These are phyloP conservation scores for Dryas drummondii DNA, from an alignment of 306 rosid species.

Conservation along the genomic window DNA sequence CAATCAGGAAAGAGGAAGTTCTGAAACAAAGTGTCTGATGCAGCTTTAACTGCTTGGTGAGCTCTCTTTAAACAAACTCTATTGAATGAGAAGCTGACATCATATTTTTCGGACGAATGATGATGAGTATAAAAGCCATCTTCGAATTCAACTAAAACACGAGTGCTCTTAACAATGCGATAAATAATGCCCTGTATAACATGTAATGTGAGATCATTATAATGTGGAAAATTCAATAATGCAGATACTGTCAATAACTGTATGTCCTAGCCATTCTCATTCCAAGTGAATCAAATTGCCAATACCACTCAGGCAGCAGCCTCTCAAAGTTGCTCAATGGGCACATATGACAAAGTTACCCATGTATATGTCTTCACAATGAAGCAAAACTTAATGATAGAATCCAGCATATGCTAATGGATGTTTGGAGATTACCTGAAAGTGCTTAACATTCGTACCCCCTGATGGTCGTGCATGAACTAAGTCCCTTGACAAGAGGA, in stretches of 20 bases:
- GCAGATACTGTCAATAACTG: too few species aligned
- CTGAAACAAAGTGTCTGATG: slow-evolving; percentile 18
- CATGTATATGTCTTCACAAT: too few species aligned
- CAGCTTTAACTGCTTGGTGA: slow-evolving; percentile 31
- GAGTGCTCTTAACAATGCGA: neutral
- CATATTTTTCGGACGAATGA: slow-evolving; percentile 17
- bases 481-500: slow-evolving; percentile 28
- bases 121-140: slow-evolving; percentile 23
- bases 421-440: slow-evolving; percentile 18
- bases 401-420: neutral
- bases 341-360: too few species aligned
- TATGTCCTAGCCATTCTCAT: too few species aligned
- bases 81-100: slow-evolving; percentile 40
- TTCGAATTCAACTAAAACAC: slow-evolving; percentile 29
- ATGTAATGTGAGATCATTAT: neutral
- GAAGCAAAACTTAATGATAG: neutral
- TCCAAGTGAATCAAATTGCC: too few species aligned
- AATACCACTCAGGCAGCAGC: too few species aligned
- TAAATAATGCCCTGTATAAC: slow-evolving; percentile 24
- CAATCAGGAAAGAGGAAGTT: slow-evolving; percentile 28
- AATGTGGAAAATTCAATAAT: neutral
- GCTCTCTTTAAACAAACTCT: slow-evolving; percentile 37
- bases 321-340: too few species aligned
- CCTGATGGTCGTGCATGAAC: slow-evolving; percentile 20
- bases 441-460: neutral